These are phyloP conservation scores for Digitaria exilis DNA, from an alignment of 202 grass and related monocot genomes.

Conservation along the genomic window DNA sequence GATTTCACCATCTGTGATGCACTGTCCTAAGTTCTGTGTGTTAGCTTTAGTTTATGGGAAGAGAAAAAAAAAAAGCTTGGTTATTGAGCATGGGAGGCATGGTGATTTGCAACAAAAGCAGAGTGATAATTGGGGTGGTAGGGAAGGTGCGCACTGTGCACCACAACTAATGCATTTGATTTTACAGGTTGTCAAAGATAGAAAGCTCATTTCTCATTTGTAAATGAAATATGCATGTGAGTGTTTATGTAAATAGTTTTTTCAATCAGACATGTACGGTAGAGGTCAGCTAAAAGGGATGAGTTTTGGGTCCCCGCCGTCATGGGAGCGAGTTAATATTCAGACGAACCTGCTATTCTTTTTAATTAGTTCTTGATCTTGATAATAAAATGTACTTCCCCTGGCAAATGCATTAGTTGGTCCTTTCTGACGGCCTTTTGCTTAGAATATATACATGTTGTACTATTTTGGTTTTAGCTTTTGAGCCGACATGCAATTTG, in stretches of 20 bases:
- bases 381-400: background rate
- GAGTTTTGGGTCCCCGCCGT: background rate
- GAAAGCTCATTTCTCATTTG: background rate
- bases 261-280: background rate
- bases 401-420: background rate
- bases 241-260: background rate
- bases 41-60: background rate
- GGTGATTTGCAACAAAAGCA: too few relatives aligned
- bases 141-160: background rate
- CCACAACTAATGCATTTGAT: background rate
- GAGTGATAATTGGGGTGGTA: too few relatives aligned
- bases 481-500: background rate
- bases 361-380: background rate
- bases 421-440: background rate
- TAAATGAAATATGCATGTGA: rapidly evolving
- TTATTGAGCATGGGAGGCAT: background rate
- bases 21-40: slow-evolving; percentile 2
- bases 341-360: background rate
- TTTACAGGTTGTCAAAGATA: background rate
- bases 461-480: background rate
- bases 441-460: background rate
- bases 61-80: too few relatives aligned
- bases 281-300: background rate
- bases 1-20: slow-evolving; percentile 22
- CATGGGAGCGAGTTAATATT: background rate